Evolutionary conservation across 192 early-diverging fungal species (phyloP).

Genomic region (Mortierella alpina): DNA sequence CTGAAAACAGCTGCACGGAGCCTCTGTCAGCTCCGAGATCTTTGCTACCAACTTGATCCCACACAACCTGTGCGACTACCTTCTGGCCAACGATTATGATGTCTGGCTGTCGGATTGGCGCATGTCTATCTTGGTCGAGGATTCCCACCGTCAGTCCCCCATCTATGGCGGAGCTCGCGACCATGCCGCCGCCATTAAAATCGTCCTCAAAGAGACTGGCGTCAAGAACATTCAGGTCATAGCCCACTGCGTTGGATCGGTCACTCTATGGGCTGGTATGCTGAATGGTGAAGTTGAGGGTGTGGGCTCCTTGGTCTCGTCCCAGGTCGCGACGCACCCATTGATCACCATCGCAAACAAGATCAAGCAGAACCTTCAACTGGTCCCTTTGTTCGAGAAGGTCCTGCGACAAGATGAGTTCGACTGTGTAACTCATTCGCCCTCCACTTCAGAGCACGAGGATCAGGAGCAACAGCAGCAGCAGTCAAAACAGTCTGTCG

Average conservation of each 20-base stretch:
- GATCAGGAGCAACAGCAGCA: not conserved
- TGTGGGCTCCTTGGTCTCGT: slow-evolving; percentile 53
- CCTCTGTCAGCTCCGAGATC: slow-evolving; percentile 51
- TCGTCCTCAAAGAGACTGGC: slow-evolving; percentile 42
- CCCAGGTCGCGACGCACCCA: slow-evolving; percentile 39
- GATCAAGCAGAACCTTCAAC: slow-evolving; percentile 45
- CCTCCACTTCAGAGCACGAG: slow-evolving; percentile 8
- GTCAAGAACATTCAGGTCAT: slow-evolving; percentile 56
- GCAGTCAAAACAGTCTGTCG: not conserved
- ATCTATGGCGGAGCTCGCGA: slow-evolving; percentile 41
- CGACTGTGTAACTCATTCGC: slow-evolving; percentile 25
- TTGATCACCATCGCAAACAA: slow-evolving; percentile 34
- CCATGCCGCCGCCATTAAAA: slow-evolving; percentile 47
- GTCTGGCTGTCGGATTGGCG: slow-evolving; percentile 59
- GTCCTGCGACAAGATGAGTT: slow-evolving; percentile 37
- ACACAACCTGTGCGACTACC: slow-evolving; percentile 55
- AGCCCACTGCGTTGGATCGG: slow-evolving; percentile 57
- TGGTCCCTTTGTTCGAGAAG: slow-evolving; percentile 42
- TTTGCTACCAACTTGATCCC: slow-evolving; percentile 54
- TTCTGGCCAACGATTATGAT: slow-evolving; percentile 56
- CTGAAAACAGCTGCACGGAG: slow-evolving; percentile 48
- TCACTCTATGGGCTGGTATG: slow-evolving; percentile 56
- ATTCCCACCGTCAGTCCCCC: slow-evolving; percentile 36
- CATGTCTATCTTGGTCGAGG: slow-evolving; percentile 30
- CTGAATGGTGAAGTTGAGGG: slow-evolving; percentile 55